phyloP scores from a whole-genome alignment of 192 early-diverging fungal species.

The Backusella tuberculispora region DNA sequence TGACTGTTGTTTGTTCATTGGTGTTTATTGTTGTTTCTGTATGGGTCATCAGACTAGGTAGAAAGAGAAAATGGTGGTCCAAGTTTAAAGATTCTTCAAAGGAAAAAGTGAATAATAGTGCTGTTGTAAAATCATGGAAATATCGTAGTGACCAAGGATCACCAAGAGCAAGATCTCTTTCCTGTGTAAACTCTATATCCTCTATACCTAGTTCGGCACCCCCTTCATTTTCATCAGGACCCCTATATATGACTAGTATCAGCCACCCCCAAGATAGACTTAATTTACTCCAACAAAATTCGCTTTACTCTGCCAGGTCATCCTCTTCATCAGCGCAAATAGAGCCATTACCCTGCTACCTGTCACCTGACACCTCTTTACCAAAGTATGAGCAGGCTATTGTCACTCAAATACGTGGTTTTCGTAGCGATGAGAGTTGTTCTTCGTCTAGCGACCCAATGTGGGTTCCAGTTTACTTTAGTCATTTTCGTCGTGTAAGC shows the following conservation, averaged over 20 bases:
- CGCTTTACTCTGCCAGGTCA: background rate
- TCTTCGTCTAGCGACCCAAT: background rate
- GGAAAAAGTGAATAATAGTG: background rate
- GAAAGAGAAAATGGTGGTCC: background rate
- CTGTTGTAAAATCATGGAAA: conserved; percentile 13
- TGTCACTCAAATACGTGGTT: conserved; percentile 28
- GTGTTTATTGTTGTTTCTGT: background rate
- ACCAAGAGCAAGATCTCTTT: background rate
- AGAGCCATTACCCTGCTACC: conserved; percentile 22
- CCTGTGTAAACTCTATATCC: conserved; percentile 2
- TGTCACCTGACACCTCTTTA: conserved; percentile 11
- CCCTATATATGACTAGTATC: conserved; percentile 9
- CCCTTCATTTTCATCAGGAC: conserved; percentile 23
- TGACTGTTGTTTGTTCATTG: background rate
- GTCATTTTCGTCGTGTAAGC: conserved; percentile 3
- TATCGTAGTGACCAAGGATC: background rate
- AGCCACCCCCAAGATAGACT: conserved; percentile 1
- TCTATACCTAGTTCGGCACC: conserved; percentile 23
- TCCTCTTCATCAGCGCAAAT: background rate
- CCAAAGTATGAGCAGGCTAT: conserved; percentile 35
- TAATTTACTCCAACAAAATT: background rate
- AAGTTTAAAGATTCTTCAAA: conserved; percentile 14
- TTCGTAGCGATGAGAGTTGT: background rate
- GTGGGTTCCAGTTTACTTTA: conserved; percentile 18
- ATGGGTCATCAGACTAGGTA: background rate